Conservation (phyloP, 2,329 filamentous ascomycete species). For the Cordyceps militaris region DNA sequence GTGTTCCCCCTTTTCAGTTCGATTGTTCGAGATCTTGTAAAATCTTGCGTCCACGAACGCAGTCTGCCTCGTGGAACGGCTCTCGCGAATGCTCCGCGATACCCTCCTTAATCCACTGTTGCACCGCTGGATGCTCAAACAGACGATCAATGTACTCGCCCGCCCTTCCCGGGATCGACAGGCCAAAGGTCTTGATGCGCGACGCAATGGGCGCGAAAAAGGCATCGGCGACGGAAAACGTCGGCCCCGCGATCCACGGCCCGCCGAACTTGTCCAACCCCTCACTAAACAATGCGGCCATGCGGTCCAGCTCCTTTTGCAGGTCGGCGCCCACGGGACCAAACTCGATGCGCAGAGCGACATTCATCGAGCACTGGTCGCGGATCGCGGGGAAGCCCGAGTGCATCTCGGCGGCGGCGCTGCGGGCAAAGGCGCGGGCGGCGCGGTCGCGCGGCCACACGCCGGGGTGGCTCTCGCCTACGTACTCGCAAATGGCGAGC, state of each 20-base stretch:
- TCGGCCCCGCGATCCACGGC: slow-evolving; percentile 32
- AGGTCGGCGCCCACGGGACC: slow-evolving; percentile 23
- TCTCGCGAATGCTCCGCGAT: slow-evolving; percentile 32
- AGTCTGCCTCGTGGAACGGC: slow-evolving; percentile 30
- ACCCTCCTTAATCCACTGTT: slow-evolving; percentile 32
- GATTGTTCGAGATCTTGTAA: slow-evolving; percentile 22
- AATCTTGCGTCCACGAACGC: slow-evolving; percentile 25
- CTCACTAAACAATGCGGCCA: slow-evolving; percentile 31
- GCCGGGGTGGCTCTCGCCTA: slow-evolving; percentile 35
- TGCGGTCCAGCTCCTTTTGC: slow-evolving; percentile 28
- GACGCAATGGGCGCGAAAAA: slow-evolving; percentile 37
- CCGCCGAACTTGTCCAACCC: slow-evolving; percentile 34
- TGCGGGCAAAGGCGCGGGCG: slow-evolving; percentile 36
- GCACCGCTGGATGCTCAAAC: slow-evolving; percentile 28
- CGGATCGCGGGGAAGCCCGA: slow-evolving; percentile 35
- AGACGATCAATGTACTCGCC: slow-evolving; percentile 29
- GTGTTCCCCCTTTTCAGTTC: background rate
- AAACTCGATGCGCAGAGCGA: slow-evolving; percentile 31
- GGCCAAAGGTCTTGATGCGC: slow-evolving; percentile 31
- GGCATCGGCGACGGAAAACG: slow-evolving; percentile 34
- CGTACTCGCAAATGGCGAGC: slow-evolving; percentile 40
- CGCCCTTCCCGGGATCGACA: slow-evolving; percentile 23
- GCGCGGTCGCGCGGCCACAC: slow-evolving; percentile 34
- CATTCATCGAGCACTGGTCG: slow-evolving; percentile 36
- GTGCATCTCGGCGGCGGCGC: slow-evolving; percentile 41